These are phyloP conservation scores for Arabidopsis lyrata DNA, from an alignment of 441 rosid genomes.

Conservation along the genomic window DNA sequence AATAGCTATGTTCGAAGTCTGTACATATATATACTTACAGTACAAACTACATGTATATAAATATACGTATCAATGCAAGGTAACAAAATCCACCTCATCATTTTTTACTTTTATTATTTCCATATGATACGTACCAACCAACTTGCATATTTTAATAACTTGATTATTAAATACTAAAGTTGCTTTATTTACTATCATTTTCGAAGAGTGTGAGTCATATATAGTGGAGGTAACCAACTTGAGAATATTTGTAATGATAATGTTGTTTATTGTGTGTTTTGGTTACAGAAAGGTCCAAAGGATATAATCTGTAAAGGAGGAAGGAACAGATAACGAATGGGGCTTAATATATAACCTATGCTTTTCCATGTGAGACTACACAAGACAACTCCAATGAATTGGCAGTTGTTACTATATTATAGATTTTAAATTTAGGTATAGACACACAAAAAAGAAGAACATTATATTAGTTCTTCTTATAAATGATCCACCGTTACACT, in stretches of 20 bases:
- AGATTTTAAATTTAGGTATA: slow-evolving; percentile 37
- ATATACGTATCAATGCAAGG: slow-evolving; percentile 36
- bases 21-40: slow-evolving; percentile 38
- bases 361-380: slow-evolving; percentile 42
- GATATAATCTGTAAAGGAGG: slow-evolving; percentile 45
- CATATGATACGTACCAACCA: slow-evolving; percentile 22
- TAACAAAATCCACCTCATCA: slow-evolving; percentile 31
- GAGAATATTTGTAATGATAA: slow-evolving; percentile 38
- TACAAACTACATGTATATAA: slow-evolving; percentile 21
- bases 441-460: neutral
- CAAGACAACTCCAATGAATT: slow-evolving; percentile 45
- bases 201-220: slow-evolving; percentile 32
- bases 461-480: slow-evolving; percentile 25
- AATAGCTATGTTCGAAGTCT: slow-evolving; percentile 45
- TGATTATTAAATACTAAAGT: slow-evolving; percentile 29
- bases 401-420: slow-evolving; percentile 37
- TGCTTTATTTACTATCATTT: slow-evolving; percentile 25
- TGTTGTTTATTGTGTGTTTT: slow-evolving; percentile 38
- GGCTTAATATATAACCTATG: slow-evolving; percentile 34
- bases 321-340: slow-evolving; percentile 39
- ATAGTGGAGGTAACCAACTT: slow-evolving; percentile 35
- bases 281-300: slow-evolving; percentile 47
- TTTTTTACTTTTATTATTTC: neutral
- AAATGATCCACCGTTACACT: slow-evolving; percentile 38
- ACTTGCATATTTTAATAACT: slow-evolving; percentile 26